phyloP scores from a whole-genome alignment of 129 eudicot genomes.

The Lactuca saligna region DNA sequence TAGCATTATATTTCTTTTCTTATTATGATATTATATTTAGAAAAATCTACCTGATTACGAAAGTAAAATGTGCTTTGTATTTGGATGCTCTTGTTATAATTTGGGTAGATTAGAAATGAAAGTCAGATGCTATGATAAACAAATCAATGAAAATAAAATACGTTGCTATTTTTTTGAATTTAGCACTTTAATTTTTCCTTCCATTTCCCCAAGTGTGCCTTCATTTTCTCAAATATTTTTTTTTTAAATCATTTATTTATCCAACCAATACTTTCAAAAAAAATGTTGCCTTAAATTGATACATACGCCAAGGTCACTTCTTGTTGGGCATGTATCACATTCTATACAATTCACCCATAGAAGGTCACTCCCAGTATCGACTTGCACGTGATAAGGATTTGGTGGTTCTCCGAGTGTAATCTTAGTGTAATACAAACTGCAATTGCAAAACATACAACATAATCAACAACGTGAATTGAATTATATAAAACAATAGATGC shows the following conservation, averaged over 20 bases:
- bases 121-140: not conserved
- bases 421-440: constrained; percentile 84
- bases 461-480: not conserved
- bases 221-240: not conserved
- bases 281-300: not conserved
- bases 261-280: not conserved
- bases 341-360: constrained; percentile 88
- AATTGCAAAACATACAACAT: constrained; percentile 18
- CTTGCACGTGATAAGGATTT: constrained; percentile 74
- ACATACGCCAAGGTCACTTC: constrained; percentile 78
- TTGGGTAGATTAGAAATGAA: not conserved
- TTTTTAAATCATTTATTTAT: no score
- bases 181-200: not conserved
- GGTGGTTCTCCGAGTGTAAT: constrained; percentile 76
- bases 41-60: not conserved
- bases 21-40: not conserved
- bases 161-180: not conserved
- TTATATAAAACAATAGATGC: not conserved
- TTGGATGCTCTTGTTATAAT: not conserved
- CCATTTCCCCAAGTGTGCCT: not conserved
- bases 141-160: not conserved
- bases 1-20: not conserved
- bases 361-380: constrained; percentile 94
- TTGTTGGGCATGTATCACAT: constrained; percentile 63
- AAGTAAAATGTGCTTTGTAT: not conserved